Evolutionary conservation across 1,284 basidiomycete genomes (phyloP).

Genomic region (Bjerkandera adusta): DNA sequence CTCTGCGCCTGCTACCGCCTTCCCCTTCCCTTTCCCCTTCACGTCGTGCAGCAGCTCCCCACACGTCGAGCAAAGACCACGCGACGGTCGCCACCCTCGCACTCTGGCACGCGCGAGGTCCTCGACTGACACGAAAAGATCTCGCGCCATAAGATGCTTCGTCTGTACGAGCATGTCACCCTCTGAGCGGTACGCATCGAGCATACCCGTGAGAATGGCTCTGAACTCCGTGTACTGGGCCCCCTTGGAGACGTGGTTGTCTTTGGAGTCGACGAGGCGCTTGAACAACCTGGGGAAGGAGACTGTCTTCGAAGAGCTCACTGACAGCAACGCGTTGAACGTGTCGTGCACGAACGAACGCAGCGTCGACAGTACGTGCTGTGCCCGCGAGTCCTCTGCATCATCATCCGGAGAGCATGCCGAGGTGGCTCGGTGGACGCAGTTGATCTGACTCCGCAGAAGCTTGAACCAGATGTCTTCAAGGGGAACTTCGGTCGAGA

Average conservation of each 20-base stretch:
- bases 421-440: constrained; percentile 69
- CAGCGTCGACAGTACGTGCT: constrained; percentile 47
- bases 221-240: constrained; percentile 92
- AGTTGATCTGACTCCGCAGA: constrained; percentile 77
- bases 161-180: constrained; percentile 90
- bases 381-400: constrained; percentile 19
- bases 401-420: constrained; percentile 31
- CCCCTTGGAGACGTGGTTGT: constrained; percentile 43
- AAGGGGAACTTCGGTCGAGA: constrained; percentile 46
- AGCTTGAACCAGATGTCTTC: constrained; percentile 93
- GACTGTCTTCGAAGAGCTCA: constrained; percentile 77
- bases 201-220: constrained; percentile 88
- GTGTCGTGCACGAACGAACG: constrained; percentile 83
- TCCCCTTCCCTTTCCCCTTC: constrained; percentile 20
- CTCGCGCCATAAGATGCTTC: constrained; percentile 79
- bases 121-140: constrained; percentile 76
- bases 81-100: constrained; percentile 29
- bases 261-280: constrained; percentile 73
- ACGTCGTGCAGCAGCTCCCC: constrained; percentile 21
- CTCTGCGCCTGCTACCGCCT: constrained; percentile 14
- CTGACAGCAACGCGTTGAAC: constrained; percentile 82
- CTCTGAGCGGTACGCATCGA: constrained; percentile 91
- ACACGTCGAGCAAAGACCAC: constrained; percentile 24
- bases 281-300: constrained; percentile 93
- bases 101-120: constrained; percentile 33